Conservation (phyloP, 352 stramenopile genomes). For the Phytopythium montanum region DNA sequence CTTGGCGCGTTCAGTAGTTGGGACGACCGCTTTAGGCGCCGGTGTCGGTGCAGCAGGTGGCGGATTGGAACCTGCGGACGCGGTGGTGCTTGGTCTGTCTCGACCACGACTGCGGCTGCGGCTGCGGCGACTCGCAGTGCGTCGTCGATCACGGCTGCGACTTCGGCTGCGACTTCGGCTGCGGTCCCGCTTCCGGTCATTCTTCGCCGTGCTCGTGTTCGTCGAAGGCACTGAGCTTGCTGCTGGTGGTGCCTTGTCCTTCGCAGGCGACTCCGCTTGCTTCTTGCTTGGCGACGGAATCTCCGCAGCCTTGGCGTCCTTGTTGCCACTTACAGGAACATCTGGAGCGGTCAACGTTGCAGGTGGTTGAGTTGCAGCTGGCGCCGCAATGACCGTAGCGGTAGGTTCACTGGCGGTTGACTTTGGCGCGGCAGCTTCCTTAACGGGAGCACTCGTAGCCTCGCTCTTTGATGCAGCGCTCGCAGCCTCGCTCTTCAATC, state of each 20-base stretch:
- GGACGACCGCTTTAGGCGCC: slow-evolving; percentile 1
- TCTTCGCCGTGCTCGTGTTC: not conserved
- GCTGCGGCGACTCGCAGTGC: slow-evolving; percentile 12
- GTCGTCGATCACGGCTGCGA: slow-evolving; percentile 20
- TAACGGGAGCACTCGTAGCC: too few relatives aligned
- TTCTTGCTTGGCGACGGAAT: not conserved
- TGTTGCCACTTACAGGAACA: not conserved
- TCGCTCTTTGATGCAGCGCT: not conserved
- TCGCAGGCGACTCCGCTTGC: not conserved
- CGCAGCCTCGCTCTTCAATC: slow-evolving; percentile 5
- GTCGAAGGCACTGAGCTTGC: not conserved
- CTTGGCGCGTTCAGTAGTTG: slow-evolving; percentile 17
- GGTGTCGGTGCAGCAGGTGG: not conserved
- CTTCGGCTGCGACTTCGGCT: slow-evolving; percentile 12
- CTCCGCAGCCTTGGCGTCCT: not conserved
- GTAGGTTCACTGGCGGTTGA: not conserved
- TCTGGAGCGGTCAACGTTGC: not conserved
- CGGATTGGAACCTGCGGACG: not conserved
- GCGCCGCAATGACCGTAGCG: not conserved
- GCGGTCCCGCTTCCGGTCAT: slow-evolving; percentile 12
- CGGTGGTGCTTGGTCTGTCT: slow-evolving; percentile 2
- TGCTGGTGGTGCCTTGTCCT: not conserved
- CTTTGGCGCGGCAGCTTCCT: not conserved
- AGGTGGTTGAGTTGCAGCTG: not conserved
- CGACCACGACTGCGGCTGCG: slow-evolving; percentile 30